These are phyloP conservation scores for Debaryomycetaceae sp. DNA, from an alignment of 1,139 yeast species.

Conservation along the genomic window DNA sequence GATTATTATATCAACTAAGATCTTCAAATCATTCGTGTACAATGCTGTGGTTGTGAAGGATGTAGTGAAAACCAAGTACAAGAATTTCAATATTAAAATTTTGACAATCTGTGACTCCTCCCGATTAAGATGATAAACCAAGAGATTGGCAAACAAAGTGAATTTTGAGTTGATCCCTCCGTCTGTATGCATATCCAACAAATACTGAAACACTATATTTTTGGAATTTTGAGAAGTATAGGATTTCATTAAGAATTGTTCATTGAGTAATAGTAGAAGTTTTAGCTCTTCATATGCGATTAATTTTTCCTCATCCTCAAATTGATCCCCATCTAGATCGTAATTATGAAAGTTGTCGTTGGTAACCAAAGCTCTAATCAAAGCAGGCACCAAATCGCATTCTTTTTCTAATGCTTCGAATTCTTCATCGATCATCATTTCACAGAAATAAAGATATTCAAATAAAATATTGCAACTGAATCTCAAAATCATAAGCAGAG, in stretches of 20 bases:
- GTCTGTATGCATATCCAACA: conserved; percentile 16
- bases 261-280: conserved; percentile 71
- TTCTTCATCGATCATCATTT: conserved; percentile 32
- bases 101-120: conserved; percentile 71
- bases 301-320: conserved; percentile 57
- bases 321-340: conserved; percentile 33
- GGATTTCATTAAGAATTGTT: conserved; percentile 75
- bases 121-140: conserved; percentile 64
- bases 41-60: conserved; percentile 61
- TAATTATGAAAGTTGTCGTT: conserved; percentile 45
- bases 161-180: conserved; percentile 15
- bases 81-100: conserved; percentile 72
- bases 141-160: conserved; percentile 38
- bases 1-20: conserved; percentile 78
- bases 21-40: conserved; percentile 81
- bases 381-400: conserved; percentile 26
- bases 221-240: conserved; percentile 27
- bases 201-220: conserved; percentile 49
- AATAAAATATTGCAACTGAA: conserved; percentile 42
- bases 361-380: conserved; percentile 52
- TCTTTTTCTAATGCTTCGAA: conserved; percentile 25
- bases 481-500: conserved; percentile 34
- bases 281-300: conserved; percentile 71
- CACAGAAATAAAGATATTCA: conserved; percentile 40
- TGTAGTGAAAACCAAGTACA: conserved; percentile 72